These are phyloP conservation scores for Medicago ruthenica DNA, from an alignment of 306 rosid species.

Conservation along the genomic window DNA sequence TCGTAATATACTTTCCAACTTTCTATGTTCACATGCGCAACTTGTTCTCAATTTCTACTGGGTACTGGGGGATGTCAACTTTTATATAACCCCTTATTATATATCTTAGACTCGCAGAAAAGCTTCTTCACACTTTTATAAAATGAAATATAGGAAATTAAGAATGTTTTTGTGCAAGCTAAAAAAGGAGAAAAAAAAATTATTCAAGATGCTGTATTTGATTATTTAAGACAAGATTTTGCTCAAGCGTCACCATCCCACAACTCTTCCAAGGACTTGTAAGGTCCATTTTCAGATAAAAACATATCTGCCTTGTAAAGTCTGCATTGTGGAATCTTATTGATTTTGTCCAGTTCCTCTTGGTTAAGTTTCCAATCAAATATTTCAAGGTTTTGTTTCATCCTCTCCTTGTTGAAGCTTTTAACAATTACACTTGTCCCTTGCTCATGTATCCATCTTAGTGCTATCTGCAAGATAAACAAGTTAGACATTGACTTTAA, in stretches of 20 bases:
- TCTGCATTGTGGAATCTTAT: slow-evolving; percentile 52
- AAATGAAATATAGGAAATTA: too few species aligned
- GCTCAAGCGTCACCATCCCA: background rate
- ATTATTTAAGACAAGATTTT: background rate
- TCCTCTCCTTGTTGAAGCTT: slow-evolving; percentile 62
- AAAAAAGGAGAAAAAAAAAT: too few species aligned
- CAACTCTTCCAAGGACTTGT: slow-evolving; percentile 34
- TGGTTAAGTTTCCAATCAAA: slow-evolving; percentile 43
- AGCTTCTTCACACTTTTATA: too few species aligned
- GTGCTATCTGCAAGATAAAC: slow-evolving; percentile 41
- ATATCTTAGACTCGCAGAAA: too few species aligned
- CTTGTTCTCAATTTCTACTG: too few species aligned
- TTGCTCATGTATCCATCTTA: slow-evolving; percentile 45
- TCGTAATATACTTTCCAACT: too few species aligned
- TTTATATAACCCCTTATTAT: too few species aligned
- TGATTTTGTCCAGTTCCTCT: slow-evolving; percentile 37
- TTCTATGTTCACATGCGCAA: too few species aligned
- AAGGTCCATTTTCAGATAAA: slow-evolving; percentile 49
- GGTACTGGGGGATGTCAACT: too few species aligned
- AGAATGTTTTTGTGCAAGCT: too few species aligned
- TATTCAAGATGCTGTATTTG: too few species aligned
- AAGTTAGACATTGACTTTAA: background rate
- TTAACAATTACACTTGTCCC: slow-evolving; percentile 39
- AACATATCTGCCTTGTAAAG: slow-evolving; percentile 1
- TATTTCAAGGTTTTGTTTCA: slow-evolving; percentile 55